Percentiles rank a stretch among this genome's conserved stretches.
phyloP scores from a whole-genome alignment of 2,329 filamentous ascomycete species.

The Exserohilum turcica region DNA sequence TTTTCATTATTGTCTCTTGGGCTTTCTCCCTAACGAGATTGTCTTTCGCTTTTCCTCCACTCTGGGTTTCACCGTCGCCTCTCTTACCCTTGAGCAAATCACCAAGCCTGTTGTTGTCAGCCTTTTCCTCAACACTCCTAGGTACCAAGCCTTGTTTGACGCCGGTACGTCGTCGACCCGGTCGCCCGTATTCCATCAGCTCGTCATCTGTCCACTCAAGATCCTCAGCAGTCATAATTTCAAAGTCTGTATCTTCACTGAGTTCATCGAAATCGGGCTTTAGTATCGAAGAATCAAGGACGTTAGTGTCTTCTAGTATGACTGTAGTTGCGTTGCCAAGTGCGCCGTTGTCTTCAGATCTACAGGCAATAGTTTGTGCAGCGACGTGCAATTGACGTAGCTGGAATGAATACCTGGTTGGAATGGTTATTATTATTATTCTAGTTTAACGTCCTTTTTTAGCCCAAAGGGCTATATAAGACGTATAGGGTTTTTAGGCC shows the following conservation, averaged over 20 bases:
- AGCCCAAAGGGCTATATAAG: no score
- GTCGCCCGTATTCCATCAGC: slow-evolving; percentile 1
- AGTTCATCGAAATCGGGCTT: background rate
- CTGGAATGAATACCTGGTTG: no score
- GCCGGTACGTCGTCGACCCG: background rate
- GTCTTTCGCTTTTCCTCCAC: no score
- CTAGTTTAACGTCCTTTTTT: no score
- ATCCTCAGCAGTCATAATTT: background rate
- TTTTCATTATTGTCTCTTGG: no score
- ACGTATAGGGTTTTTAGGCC: no score
- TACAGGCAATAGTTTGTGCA: no score
- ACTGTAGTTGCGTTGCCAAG: background rate
- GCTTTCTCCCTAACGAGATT: no score
- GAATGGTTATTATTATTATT: no score
- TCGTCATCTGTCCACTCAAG: background rate
- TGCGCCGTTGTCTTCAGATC: no score
- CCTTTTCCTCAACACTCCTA: background rate
- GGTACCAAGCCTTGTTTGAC: background rate
- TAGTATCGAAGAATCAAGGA: background rate
- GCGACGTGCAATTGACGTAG: no score
- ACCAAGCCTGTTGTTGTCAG: background rate
- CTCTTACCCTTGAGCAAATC: background rate
- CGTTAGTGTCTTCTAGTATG: background rate
- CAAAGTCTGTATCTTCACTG: background rate
- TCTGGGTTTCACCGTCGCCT: no score